phyloP scores from a whole-genome alignment of 768 basidiomycete genomes.

The Boletellus ananas region DNA sequence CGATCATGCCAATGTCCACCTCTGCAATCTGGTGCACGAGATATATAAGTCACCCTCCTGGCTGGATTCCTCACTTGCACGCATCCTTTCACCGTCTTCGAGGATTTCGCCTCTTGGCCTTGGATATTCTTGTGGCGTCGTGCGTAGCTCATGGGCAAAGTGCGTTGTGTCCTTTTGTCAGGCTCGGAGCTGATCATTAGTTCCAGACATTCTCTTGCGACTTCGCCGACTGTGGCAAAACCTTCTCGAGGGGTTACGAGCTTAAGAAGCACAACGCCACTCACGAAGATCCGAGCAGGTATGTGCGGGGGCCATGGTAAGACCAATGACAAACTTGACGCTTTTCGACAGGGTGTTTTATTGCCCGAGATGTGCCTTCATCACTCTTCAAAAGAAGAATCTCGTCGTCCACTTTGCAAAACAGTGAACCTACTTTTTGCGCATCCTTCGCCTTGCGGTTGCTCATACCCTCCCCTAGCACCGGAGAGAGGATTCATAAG shows the following conservation, averaged over 20 bases:
- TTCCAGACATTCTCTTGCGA: conserved; percentile 5
- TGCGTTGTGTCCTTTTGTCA: background rate
- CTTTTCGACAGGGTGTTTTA: conserved; percentile 3
- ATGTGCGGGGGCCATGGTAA: background rate
- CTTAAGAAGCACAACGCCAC: conserved; percentile 9
- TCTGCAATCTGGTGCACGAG: conserved; percentile 1
- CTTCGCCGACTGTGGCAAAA: background rate
- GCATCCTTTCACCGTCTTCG: background rate
- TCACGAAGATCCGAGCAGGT: conserved; percentile 9
- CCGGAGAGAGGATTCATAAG: conserved; percentile 14
- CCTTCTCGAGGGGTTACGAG: conserved; percentile 5
- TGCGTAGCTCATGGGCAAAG: conserved; percentile 8
- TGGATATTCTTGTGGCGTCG: background rate
- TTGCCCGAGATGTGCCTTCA: conserved; percentile 17
- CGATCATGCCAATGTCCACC: background rate
- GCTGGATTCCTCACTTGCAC: background rate
- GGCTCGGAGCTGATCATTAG: background rate
- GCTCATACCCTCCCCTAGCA: conserved; percentile 9
- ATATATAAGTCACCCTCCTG: conserved; percentile 12
- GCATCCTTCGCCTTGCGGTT: background rate
- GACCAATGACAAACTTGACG: background rate
- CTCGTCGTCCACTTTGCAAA: conserved; percentile 13
- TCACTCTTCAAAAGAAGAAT: conserved; percentile 19
- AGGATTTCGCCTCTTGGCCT: background rate
- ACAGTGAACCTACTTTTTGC: conserved; percentile 14